Conservation (phyloP, 2,329 filamentous ascomycete genomes). For the Chaetomium strumarium region DNA sequence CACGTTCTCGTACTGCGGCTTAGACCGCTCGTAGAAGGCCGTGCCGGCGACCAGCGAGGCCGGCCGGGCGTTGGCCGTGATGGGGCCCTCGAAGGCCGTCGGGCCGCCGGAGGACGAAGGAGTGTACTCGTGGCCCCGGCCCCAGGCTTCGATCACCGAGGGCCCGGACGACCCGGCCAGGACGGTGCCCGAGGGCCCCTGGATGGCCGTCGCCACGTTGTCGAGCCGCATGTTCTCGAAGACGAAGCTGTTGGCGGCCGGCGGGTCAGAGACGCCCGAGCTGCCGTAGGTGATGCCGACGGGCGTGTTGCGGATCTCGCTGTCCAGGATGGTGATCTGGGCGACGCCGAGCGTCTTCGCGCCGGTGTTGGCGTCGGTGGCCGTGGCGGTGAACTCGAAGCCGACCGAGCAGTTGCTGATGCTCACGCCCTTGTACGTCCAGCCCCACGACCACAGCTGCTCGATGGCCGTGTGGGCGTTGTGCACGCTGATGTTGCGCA, state of each 20-base stretch:
- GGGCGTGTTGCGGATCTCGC: conserved; percentile 59
- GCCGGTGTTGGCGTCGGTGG: conserved; percentile 25
- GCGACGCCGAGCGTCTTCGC: conserved; percentile 52
- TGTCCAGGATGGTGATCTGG: conserved; percentile 69
- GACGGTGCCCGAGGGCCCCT: conserved; percentile 41
- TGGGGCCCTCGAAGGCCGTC: conserved; percentile 40
- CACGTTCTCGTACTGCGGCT: conserved; percentile 65
- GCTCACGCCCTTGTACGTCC: conserved; percentile 62
- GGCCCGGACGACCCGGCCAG: conserved; percentile 46
- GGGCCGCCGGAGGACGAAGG: conserved; percentile 29
- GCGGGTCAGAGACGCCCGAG: conserved; percentile 25
- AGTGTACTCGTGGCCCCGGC: conserved; percentile 59
- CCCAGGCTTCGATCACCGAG: conserved; percentile 51
- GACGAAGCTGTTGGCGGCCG: conserved; percentile 37
- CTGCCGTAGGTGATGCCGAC: conserved; percentile 53
- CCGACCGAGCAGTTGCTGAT: conserved; percentile 61
- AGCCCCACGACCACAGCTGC: conserved; percentile 73
- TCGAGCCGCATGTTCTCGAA: conserved; percentile 44
- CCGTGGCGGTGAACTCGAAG: conserved; percentile 57
- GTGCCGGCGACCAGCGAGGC: conserved; percentile 46
- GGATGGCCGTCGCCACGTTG: conserved; percentile 38
- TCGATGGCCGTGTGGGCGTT: conserved; percentile 60
- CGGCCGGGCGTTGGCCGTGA: conserved; percentile 45
- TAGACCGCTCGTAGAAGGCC: conserved; percentile 65
- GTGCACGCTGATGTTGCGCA: conserved; percentile 61